Percentiles rank a stretch among this genome's conserved stretches.
phyloP scores from a whole-genome alignment of 805 yeast species.

The Sugiyamaella lignohabitans region DNA sequence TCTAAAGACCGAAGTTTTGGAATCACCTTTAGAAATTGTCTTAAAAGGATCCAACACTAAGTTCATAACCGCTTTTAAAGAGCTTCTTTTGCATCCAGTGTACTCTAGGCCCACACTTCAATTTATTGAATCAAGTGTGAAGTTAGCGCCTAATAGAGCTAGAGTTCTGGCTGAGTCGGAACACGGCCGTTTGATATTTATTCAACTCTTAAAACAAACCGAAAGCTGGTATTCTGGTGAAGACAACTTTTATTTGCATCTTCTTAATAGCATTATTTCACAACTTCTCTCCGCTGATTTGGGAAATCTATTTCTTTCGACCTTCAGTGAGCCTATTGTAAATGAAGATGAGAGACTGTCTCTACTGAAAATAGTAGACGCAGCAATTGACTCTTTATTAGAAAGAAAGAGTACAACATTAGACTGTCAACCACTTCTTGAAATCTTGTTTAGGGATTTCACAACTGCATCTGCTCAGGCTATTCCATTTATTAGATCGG shows the following conservation, averaged over 20 bases:
- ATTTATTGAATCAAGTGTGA: background rate
- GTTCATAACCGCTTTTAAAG: background rate
- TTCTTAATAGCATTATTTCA: background rate
- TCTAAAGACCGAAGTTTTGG: constrained; percentile 7
- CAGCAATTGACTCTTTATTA: constrained; percentile 8
- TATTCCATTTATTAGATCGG: constrained; percentile 11
- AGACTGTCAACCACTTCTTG: background rate
- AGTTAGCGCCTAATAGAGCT: background rate
- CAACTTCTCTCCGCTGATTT: constrained; percentile 3
- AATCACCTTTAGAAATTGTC: constrained; percentile 9
- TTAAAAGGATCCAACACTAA: background rate
- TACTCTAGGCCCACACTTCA: background rate
- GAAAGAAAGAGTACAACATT: background rate
- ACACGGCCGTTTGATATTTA: constrained; percentile 1
- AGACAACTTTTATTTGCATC: background rate
- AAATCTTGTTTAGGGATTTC: background rate
- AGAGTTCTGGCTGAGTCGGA: background rate
- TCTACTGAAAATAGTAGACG: constrained; percentile 17
- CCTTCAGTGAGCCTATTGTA: constrained; percentile 3
- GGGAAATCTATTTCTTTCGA: background rate
- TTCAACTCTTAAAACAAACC: background rate
- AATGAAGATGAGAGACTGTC: constrained; percentile 11
- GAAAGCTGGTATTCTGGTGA: constrained; percentile 13
- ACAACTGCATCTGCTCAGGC: constrained; percentile 3
- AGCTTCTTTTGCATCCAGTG: background rate